Evolutionary conservation across 805 yeast genomes (phyloP), one percentile per base, ranked within the genome.

Genomic region (Lachancea nothofagi): DNA sequence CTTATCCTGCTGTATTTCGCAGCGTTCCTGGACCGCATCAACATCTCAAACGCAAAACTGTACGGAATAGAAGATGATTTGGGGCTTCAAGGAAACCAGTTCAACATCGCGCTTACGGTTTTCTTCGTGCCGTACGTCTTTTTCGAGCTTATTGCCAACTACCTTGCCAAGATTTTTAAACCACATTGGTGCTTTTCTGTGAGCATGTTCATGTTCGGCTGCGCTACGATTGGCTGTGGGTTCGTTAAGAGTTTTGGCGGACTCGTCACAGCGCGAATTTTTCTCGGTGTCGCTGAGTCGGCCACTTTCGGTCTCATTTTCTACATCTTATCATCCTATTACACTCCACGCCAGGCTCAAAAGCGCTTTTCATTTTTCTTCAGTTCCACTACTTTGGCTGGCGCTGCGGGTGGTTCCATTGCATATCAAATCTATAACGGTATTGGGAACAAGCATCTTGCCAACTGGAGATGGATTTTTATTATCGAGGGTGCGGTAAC

Each of bases 401-500:
- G 41, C 23, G 41, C 41, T 13, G 35, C 36, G 7, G 35, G 36
- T n/a, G 41, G 41, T n/a, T 37, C 36, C 19, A 30, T 37, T 7
- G 41, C 41, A 13, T 31, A 24, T 19, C 36, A 30, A 23, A 37
- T 37, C 10, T 23, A 30, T 24, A 19, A 23, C 23, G 30, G 29
- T 14, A 30, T 30, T 10, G 25, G 25, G n/a, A 37, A 30, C 25
- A 20, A n/a, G 13, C 31, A 25, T 12, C 28, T 37, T n/a, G 36
- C 36, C 19, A 24, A 20, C 15, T 37, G 41, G 41, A 29, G 41
- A 29, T 37, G 41, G 41, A 37, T 37, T n/a, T 37, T 37, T 25
- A 18, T 37, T 22, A 37, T 24, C 18, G 41, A 37, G 21, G 41
- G 41, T 15, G 29, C 24, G 3, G 36, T 25, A 8, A 37, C 41